Evolutionary conservation across 192 early-diverging fungal species (phyloP), one percentile per base, ranked within the genome.

Genomic region (Linnemannia hyalina): DNA sequence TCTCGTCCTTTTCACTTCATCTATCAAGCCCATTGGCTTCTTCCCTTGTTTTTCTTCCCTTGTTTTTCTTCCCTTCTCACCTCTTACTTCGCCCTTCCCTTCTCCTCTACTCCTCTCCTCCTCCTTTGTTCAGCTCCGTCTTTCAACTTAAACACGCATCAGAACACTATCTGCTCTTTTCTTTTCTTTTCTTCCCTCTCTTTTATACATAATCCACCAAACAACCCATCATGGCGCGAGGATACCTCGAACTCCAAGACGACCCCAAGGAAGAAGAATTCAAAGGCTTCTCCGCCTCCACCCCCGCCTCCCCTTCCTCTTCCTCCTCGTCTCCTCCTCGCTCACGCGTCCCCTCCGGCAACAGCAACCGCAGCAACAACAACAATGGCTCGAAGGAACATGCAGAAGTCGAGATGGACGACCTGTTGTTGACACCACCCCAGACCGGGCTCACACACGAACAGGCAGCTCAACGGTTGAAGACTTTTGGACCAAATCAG

Each of bases 401-500:
- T 18, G 74, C 32, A 13, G 84, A 65, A 11, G 49, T 86, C 13
- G 89, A 95, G 32, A 78, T 91, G 13, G 93, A 94, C 52, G 63
- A 83, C 23, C 77, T 91, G 13, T 81, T 95, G 38, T 86, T 93
- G 57, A 95, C 95, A 13, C 87, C 91, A 70, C 94, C 94, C 8
- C 81, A 82, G 5, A 82, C 91, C n/a, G 95, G 95, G 49, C 91
- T 96, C 65, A 88, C 92, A 3, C 76, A 89, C 9, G 91, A 89
- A 46, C 90, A 94, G 74, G 93, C 89, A 1, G 65, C 72, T 8
- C 88, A 89, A 29, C 88, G 95, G 49, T 71, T 92, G 5, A 80
- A 76, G 16, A 75, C 81, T 74, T 96, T 93, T 89, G 95, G 95
- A 44, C 77, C 49, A 42, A 95, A 95, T 71, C 93, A 92, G 70